Conservation (phyloP, 73 alveolate genomes). For the Symbiodinium natans region DNA sequence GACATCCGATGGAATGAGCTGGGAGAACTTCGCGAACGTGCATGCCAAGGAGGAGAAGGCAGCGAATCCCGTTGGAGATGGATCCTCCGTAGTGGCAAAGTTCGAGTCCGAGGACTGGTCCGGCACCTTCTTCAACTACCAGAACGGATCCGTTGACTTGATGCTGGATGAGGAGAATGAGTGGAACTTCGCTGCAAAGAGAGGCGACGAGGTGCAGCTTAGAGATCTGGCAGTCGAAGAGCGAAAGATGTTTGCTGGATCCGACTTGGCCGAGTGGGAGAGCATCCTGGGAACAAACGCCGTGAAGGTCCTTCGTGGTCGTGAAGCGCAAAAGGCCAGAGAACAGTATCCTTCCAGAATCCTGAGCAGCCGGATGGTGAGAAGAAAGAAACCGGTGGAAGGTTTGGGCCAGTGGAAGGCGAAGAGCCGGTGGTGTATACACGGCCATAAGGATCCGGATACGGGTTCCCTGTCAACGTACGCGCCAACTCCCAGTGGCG, state of each 20-base stretch:
- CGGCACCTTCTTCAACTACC: not conserved
- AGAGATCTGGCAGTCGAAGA: not conserved
- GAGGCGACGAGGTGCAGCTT: not conserved
- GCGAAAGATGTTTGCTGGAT: not conserved
- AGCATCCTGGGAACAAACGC: not conserved
- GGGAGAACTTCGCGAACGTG: too few species aligned
- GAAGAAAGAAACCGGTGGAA: not conserved
- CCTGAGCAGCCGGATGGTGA: not conserved
- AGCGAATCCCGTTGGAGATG: too few species aligned
- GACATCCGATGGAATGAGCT: too few species aligned
- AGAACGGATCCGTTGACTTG: not conserved
- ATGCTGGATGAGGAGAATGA: not conserved
- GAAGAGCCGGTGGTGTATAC: not conserved
- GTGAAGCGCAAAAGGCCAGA: not conserved
- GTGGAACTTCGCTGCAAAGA: not conserved
- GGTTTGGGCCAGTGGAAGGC: not conserved
- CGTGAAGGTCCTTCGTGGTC: not conserved
- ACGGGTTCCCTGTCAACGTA: not conserved
- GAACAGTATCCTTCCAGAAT: not conserved
- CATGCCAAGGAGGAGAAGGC: too few species aligned
- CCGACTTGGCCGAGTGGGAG: slow-evolving; percentile 15
- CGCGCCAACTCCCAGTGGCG: not conserved
- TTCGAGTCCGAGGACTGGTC: not conserved
- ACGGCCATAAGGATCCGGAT: not conserved
- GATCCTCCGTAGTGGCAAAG: too few species aligned